These are phyloP conservation scores for Cordyceps javanica DNA, from an alignment of 2,329 filamentous ascomycete genomes.

Conservation along the genomic window DNA sequence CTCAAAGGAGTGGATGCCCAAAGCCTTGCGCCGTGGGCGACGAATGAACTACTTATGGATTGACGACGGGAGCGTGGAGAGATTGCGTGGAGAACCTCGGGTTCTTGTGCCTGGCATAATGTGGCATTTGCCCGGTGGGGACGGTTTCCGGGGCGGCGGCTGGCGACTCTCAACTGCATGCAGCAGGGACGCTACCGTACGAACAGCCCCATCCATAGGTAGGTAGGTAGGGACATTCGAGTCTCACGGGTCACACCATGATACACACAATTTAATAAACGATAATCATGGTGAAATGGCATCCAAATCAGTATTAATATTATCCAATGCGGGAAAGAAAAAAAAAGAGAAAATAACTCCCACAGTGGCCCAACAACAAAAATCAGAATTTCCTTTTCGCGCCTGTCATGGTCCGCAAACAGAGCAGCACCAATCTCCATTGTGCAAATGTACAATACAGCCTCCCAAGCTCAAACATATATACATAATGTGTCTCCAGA, in stretches of 20 bases:
- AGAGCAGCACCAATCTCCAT: neutral
- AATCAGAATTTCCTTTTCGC: too few relatives aligned
- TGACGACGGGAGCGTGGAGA: neutral
- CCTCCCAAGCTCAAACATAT: constrained; percentile 1
- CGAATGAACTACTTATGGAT: neutral
- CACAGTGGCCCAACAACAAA: too few relatives aligned
- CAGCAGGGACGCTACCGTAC: neutral
- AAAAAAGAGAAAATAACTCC: neutral
- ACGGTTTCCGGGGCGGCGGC: neutral
- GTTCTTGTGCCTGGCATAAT: neutral
- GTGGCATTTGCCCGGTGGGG: constrained; percentile 4
- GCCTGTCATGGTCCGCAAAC: too few relatives aligned
- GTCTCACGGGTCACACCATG: neutral
- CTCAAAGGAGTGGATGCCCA: constrained; percentile 10
- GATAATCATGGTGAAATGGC: neutral
- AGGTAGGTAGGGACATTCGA: neutral
- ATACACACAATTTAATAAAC: neutral
- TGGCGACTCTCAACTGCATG: neutral
- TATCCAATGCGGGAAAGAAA: constrained; percentile 1
- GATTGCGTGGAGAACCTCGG: constrained; percentile 5
- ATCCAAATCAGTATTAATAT: neutral
- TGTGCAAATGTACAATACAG: neutral
- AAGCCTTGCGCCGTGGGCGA: constrained; percentile 2
- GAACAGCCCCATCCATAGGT: neutral
- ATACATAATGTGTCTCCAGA: neutral